These are phyloP conservation scores for Alternaria arbusti DNA, from an alignment of 2,329 filamentous ascomycete species.

Conservation along the genomic window DNA sequence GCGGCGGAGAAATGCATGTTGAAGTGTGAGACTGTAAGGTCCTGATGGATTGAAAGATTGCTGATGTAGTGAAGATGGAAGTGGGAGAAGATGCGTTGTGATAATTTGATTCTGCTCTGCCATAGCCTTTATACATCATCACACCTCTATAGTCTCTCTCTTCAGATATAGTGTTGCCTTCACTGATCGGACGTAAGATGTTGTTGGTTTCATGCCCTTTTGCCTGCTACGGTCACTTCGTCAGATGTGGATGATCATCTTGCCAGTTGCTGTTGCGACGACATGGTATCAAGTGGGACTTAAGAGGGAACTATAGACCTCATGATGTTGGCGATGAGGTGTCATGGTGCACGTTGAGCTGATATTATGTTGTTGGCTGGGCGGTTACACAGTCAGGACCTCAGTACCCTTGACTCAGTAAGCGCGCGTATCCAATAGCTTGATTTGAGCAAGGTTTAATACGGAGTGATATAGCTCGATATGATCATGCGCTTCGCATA, in stretches of 20 bases:
- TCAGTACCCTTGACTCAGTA: background rate
- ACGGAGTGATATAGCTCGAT: background rate
- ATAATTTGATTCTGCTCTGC: too few species aligned
- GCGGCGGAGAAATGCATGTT: background rate
- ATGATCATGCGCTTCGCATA: background rate
- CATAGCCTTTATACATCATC: background rate
- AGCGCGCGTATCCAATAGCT: background rate
- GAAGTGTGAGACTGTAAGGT: background rate
- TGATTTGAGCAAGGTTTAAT: background rate
- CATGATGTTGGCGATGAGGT: background rate
- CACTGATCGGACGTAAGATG: background rate
- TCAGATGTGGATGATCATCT: background rate
- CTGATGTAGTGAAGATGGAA: background rate
- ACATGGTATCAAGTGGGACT: background rate
- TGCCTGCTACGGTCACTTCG: background rate
- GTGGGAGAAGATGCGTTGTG: background rate
- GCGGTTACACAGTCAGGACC: background rate
- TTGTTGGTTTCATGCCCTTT: background rate
- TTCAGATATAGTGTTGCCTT: background rate
- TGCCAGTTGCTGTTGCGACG: background rate
- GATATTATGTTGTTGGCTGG: background rate
- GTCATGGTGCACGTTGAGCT: background rate
- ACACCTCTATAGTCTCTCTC: fast-evolving
- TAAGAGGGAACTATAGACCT: background rate
- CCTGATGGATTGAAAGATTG: background rate